Conservation (phyloP, 306 rosid genomes). For the Hippophae rhamnoides region DNA sequence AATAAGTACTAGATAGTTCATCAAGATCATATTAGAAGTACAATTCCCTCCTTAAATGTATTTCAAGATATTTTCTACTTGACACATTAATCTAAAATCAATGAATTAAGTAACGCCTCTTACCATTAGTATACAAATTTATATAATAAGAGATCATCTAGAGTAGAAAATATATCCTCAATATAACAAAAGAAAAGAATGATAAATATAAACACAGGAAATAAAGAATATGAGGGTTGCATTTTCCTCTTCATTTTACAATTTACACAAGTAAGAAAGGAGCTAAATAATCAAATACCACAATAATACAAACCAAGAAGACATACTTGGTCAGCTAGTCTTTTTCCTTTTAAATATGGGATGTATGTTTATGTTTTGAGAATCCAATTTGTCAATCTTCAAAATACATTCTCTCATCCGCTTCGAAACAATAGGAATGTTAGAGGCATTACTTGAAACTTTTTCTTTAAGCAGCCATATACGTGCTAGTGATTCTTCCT, state of each 20-base stretch:
- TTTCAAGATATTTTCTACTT: constrained; percentile 57
- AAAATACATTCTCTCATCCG: constrained; percentile 66
- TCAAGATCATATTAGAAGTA: constrained; percentile 72
- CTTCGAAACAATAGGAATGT: constrained; percentile 52
- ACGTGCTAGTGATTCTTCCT: constrained; percentile 12
- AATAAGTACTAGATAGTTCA: constrained; percentile 64
- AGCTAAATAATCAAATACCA: background rate
- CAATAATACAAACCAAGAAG: constrained; percentile 7
- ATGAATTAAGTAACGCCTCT: too few relatives aligned
- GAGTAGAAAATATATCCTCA: too few relatives aligned
- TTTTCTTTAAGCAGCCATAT: constrained; percentile 54
- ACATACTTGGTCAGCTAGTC: constrained; percentile 25
- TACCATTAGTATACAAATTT: too few relatives aligned
- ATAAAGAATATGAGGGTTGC: too few relatives aligned
- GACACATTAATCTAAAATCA: constrained; percentile 10
- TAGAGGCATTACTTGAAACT: constrained; percentile 41
- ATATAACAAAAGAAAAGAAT: too few relatives aligned
- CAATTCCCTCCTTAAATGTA: constrained; percentile 52
- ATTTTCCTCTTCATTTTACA: too few relatives aligned
- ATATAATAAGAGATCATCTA: too few relatives aligned
- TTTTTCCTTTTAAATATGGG: constrained; percentile 53
- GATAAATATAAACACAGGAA: too few relatives aligned
- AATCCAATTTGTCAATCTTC: constrained; percentile 53
- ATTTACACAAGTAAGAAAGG: too few relatives aligned
- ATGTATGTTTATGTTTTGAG: constrained; percentile 39